These are phyloP conservation scores for Collybia mongolica DNA, from an alignment of 768 basidiomycete species.

Conservation along the genomic window DNA sequence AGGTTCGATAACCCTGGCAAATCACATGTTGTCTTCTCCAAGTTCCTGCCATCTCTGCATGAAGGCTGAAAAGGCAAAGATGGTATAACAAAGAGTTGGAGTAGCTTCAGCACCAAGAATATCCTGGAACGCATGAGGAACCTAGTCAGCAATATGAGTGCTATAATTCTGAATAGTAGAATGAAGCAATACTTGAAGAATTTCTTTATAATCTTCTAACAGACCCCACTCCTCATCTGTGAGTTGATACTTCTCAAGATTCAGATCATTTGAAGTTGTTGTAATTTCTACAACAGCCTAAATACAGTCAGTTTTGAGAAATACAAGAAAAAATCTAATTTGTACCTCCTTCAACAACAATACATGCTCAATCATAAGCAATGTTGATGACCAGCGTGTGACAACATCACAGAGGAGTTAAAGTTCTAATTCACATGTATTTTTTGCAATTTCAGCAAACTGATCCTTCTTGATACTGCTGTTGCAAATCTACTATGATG, in stretches of 20 bases:
- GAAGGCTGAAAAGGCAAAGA: slow-evolving; percentile 26
- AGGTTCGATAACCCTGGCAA: slow-evolving; percentile 17
- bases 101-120: slow-evolving; percentile 17
- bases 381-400: slow-evolving; percentile 29
- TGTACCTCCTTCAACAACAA: slow-evolving; percentile 21
- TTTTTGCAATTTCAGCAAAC: slow-evolving; percentile 7
- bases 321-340: slow-evolving; percentile 6
- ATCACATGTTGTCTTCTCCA: slow-evolving; percentile 7
- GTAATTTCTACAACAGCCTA: slow-evolving; percentile 25
- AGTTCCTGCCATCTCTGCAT: slow-evolving; percentile 18
- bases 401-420: slow-evolving; percentile 28
- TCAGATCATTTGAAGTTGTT: slow-evolving; percentile 17
- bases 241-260: slow-evolving; percentile 21
- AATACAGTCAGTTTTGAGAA: slow-evolving; percentile 2
- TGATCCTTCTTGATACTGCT: slow-evolving; percentile 10
- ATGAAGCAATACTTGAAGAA: slow-evolving; percentile 20
- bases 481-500: slow-evolving; percentile 7
- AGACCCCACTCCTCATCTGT: slow-evolving; percentile 22
- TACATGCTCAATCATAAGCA: slow-evolving; percentile 25
- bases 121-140: slow-evolving; percentile 28
- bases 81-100: slow-evolving; percentile 15
- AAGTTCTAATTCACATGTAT: slow-evolving; percentile 9
- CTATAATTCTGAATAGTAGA: background rate
- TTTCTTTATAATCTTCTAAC: slow-evolving; percentile 17
- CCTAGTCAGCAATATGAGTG: slow-evolving; percentile 15